Evolutionary conservation across 1,139 yeast species (phyloP).

Genomic region (Debaryomycetaceae sp.): DNA sequence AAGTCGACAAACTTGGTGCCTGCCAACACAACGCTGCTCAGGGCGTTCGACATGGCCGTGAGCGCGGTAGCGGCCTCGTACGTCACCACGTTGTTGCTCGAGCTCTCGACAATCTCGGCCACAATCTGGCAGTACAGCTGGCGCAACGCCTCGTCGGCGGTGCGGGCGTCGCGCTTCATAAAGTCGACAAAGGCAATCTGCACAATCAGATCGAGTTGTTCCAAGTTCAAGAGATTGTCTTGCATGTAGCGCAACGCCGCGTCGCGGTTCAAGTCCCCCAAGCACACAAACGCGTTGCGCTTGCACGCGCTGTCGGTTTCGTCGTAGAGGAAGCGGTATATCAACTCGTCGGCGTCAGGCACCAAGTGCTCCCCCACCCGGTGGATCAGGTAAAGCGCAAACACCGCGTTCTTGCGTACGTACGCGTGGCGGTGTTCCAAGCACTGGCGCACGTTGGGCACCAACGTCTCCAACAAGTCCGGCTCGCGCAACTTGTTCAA

Average conservation of each 20-base stretch:
- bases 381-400: constrained; percentile 81
- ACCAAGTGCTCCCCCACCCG: constrained; percentile 80
- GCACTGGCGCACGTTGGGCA: constrained; percentile 88
- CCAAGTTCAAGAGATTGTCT: constrained; percentile 59
- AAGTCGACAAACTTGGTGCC: constrained; percentile 84
- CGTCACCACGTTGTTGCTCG: constrained; percentile 70
- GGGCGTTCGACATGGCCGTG: constrained; percentile 65
- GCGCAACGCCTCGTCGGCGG: constrained; percentile 55
- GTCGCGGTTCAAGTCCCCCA: constrained; percentile 79
- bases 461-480: constrained; percentile 90
- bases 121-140: constrained; percentile 70
- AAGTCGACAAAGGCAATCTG: constrained; percentile 92
- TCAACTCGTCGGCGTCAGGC: constrained; percentile 90
- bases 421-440: constrained; percentile 96
- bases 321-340: constrained; percentile 65
- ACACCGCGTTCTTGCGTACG: constrained; percentile 94
- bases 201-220: constrained; percentile 74
- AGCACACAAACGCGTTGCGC: constrained; percentile 90
- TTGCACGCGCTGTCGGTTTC: constrained; percentile 94
- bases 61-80: constrained; percentile 92
- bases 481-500: constrained; percentile 88
- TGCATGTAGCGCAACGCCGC: constrained; percentile 81
- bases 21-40: constrained; percentile 65
- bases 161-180: constrained; percentile 73
- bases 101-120: constrained; percentile 66